These are phyloP conservation scores for Ramalina intermedia DNA, from an alignment of 495 filamentous ascomycete genomes.

Conservation along the genomic window DNA sequence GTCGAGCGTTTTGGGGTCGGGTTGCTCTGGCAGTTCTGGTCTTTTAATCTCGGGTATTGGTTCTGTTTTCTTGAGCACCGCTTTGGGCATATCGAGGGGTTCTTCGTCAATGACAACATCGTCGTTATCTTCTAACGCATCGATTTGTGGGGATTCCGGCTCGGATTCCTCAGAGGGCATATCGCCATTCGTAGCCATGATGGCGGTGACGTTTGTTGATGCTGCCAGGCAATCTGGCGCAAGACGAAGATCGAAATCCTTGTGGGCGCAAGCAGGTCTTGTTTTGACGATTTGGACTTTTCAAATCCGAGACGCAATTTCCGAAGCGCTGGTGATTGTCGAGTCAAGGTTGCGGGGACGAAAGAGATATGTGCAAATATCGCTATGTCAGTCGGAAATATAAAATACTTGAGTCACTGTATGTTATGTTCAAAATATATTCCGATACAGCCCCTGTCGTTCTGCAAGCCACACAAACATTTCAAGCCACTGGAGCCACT, in stretches of 20 bases:
- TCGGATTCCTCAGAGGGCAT: slow-evolving; percentile 41
- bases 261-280: neutral
- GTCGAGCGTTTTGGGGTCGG: slow-evolving; percentile 74
- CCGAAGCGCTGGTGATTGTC: too few species aligned
- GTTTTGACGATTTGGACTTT: neutral
- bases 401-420: too few species aligned
- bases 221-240: too few species aligned
- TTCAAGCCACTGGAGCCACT: too few species aligned
- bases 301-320: too few species aligned
- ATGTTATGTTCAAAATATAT: too few species aligned
- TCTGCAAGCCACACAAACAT: too few species aligned
- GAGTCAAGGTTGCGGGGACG: too few species aligned
- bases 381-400: too few species aligned
- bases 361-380: too few species aligned
- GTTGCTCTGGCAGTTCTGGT: slow-evolving; percentile 71
- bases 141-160: slow-evolving; percentile 43
- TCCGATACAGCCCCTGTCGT: too few species aligned
- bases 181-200: slow-evolving; percentile 51
- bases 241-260: too few species aligned
- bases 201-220: slow-evolving; percentile 18
- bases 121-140: slow-evolving; percentile 34
- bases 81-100: slow-evolving; percentile 45
- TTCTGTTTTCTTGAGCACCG: slow-evolving; percentile 48
- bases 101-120: slow-evolving; percentile 39
- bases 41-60: slow-evolving; percentile 31